phyloP scores from a whole-genome alignment of 371 early-diverging fungal genomes.

The Mortierella sp. region DNA sequence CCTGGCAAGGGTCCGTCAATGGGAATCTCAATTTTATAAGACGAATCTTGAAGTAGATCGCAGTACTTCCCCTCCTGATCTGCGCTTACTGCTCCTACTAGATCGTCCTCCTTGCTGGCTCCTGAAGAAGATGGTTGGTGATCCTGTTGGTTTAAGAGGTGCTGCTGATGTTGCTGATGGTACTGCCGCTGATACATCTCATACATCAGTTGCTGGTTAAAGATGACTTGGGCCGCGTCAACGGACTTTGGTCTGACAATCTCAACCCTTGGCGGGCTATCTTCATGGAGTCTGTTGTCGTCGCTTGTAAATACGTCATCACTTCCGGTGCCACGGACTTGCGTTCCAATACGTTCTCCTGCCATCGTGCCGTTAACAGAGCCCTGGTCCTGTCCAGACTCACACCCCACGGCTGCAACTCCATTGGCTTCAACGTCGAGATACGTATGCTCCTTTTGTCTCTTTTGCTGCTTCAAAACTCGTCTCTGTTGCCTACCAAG shows the following conservation, averaged over 20 bases:
- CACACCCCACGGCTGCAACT: neutral
- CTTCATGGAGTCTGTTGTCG: neutral
- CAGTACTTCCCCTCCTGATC: conserved; percentile 13
- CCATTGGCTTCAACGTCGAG: neutral
- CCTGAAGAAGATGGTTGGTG: neutral
- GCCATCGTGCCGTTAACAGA: no score
- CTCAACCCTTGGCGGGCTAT: neutral
- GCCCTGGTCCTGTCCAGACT: neutral
- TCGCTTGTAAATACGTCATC: neutral
- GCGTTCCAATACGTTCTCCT: neutral
- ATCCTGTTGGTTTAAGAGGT: neutral
- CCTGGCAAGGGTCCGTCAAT: neutral
- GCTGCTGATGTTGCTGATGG: conserved; percentile 13
- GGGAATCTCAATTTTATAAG: conserved; percentile 17
- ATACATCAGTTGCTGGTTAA: conserved; percentile 11
- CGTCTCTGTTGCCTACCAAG: conserved; percentile 13
- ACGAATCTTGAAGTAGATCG: conserved; percentile 9
- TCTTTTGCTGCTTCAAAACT: conserved; percentile 12
- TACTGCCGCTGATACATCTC: conserved; percentile 14
- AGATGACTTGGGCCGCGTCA: conserved; percentile 3
- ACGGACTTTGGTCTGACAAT: conserved; percentile 17
- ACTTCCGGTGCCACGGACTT: neutral
- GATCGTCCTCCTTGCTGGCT: neutral
- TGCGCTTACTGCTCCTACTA: neutral
- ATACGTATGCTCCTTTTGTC: neutral